phyloP scores from a whole-genome alignment of 2,329 filamentous ascomycete species.

The Leptographium galeiforme region DNA sequence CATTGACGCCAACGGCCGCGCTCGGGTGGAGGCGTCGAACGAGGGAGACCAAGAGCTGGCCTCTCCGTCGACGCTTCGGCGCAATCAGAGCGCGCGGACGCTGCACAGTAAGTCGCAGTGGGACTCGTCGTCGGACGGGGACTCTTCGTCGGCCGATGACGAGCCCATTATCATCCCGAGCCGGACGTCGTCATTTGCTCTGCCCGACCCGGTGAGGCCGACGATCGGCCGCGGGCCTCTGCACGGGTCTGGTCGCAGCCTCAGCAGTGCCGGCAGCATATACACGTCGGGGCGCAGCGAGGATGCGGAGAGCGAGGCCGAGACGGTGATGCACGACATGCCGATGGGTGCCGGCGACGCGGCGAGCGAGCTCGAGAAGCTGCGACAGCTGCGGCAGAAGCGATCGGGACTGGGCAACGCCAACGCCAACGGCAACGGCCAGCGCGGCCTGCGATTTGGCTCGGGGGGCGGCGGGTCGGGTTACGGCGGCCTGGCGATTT shows the following conservation, averaged over 20 bases:
- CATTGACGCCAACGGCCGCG: slow-evolving; percentile 48
- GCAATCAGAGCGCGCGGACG: slow-evolving; percentile 13
- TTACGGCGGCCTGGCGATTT: slow-evolving; percentile 20
- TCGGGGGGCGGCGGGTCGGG: slow-evolving; percentile 10
- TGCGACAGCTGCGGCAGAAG: slow-evolving; percentile 36
- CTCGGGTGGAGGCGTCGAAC: slow-evolving; percentile 39
- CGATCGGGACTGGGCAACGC: slow-evolving; percentile 13
- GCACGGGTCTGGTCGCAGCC: slow-evolving; percentile 27
- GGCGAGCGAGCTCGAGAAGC: slow-evolving; percentile 44
- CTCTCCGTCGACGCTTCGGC: slow-evolving; percentile 8
- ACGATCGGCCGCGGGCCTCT: slow-evolving; percentile 30
- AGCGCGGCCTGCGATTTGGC: slow-evolving; percentile 8
- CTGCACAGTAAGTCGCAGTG: slow-evolving; percentile 17
- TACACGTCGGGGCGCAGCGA: slow-evolving; percentile 19
- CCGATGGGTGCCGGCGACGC: slow-evolving; percentile 35
- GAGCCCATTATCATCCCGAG: slow-evolving; percentile 53
- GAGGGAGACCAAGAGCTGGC: slow-evolving; percentile 21
- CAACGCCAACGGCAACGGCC: slow-evolving; percentile 7
- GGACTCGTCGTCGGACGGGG: slow-evolving; percentile 32
- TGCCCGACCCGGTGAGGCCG: slow-evolving; percentile 39
- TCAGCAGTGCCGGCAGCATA: slow-evolving; percentile 32
- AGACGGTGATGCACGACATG: slow-evolving; percentile 40
- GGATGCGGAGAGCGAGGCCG: slow-evolving; percentile 43
- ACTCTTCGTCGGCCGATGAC: slow-evolving; percentile 47
- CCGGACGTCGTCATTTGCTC: slow-evolving; percentile 42